Conservation (phyloP, 768 basidiomycete species). For the Mycena epipterygia region DNA sequence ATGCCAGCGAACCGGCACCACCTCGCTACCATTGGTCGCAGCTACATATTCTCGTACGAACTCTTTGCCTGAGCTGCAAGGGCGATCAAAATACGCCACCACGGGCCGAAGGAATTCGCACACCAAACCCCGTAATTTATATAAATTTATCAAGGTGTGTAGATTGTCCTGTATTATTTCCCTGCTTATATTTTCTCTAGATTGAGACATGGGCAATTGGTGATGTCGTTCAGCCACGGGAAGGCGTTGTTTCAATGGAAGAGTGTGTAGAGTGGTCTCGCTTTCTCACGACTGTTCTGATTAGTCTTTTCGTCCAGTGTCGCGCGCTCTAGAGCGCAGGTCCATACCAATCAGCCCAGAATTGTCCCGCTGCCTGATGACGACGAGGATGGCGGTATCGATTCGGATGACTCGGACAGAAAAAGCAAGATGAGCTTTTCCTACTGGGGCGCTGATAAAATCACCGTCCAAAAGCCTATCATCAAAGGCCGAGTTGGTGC, state of each 20-base stretch:
- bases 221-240: conserved; percentile 78
- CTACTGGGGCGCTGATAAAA: conserved; percentile 93
- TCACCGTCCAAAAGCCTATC: conserved; percentile 86
- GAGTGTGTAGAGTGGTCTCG: conserved; percentile 71
- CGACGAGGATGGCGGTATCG: conserved; percentile 67
- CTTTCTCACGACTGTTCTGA: neutral
- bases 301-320: conserved; percentile 60
- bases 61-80: conserved; percentile 87
- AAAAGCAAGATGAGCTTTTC: conserved; percentile 96
- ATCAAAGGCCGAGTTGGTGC: conserved; percentile 61
- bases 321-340: conserved; percentile 76
- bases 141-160: conserved; percentile 89
- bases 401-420: conserved; percentile 89
- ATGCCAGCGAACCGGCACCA: conserved; percentile 92
- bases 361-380: conserved; percentile 80
- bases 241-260: conserved; percentile 91
- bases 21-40: conserved; percentile 82
- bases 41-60: conserved; percentile 77
- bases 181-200: conserved; percentile 50
- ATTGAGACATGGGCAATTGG: conserved; percentile 92
- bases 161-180: neutral
- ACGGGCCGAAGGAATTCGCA: conserved; percentile 82
- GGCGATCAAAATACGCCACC: conserved; percentile 88
- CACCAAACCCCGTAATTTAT: conserved; percentile 90
- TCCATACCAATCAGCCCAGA: conserved; percentile 65